phyloP scores from a whole-genome alignment of 305 asterid genomes.

The Fraxinus ornus region DNA sequence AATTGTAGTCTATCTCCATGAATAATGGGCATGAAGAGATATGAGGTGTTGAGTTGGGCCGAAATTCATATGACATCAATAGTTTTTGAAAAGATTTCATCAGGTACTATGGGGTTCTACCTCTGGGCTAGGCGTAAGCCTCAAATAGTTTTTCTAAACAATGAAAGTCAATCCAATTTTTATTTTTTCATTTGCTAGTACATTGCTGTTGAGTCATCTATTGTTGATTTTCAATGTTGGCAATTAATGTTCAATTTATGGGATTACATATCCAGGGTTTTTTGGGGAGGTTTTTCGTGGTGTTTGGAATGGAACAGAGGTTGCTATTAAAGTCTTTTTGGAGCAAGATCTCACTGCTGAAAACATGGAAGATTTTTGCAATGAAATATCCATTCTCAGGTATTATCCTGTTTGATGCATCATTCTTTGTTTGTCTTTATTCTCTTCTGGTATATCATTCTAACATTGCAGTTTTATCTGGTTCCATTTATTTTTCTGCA shows the following conservation, averaged over 20 bases:
- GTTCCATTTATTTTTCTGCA: slow-evolving; percentile 41
- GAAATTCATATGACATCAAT: neutral
- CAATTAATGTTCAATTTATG: slow-evolving; percentile 13
- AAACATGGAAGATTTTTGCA: slow-evolving; percentile 99
- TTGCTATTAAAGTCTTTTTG: slow-evolving; percentile 92
- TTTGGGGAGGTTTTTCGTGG: slow-evolving; percentile 99
- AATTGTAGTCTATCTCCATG: neutral
- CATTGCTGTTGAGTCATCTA: slow-evolving; percentile 13
- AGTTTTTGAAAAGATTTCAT: neutral
- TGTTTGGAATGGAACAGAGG: slow-evolving; percentile 96
- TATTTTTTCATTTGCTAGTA: slow-evolving; percentile 17
- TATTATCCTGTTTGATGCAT: slow-evolving; percentile 21
- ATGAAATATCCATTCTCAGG: slow-evolving; percentile 94
- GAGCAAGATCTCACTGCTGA: slow-evolving; percentile 99
- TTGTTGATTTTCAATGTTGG: slow-evolving; percentile 2
- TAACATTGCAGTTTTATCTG: slow-evolving; percentile 28
- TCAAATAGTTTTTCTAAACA: neutral
- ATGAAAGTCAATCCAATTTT: slow-evolving; percentile 13
- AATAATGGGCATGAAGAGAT: neutral
- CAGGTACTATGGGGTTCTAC: neutral
- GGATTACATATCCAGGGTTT: slow-evolving; percentile 53
- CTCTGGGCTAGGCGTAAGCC: neutral
- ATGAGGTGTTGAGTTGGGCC: neutral
- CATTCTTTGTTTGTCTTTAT: slow-evolving; percentile 10
- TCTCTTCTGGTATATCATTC: slow-evolving; percentile 30